Evolutionary conservation across 2,329 filamentous ascomycete species (phyloP).

Genomic region (Pyrenophora seminiperda): DNA sequence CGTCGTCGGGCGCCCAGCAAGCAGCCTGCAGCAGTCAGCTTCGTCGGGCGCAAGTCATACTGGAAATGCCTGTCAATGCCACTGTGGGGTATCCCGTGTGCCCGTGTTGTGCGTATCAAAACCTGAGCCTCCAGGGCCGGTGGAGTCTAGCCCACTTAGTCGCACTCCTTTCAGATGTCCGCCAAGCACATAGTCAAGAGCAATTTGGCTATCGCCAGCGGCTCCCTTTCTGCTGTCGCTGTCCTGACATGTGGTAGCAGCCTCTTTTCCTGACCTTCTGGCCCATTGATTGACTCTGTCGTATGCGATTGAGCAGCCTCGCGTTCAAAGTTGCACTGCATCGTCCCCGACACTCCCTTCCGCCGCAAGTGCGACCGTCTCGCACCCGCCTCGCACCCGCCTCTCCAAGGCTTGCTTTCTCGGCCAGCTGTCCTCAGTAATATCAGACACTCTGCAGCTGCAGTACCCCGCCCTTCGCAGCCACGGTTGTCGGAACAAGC

Average conservation of each 20-base stretch:
- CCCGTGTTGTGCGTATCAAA: not conserved
- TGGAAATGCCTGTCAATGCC: no score
- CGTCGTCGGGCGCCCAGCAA: no score
- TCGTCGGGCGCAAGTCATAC: not conserved
- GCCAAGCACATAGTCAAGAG: slow-evolving; percentile 27
- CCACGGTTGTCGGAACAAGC: slow-evolving; percentile 22
- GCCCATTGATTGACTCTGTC: slow-evolving; percentile 1
- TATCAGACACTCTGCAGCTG: slow-evolving; percentile 25
- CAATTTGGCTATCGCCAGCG: slow-evolving; percentile 28
- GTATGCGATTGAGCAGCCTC: slow-evolving; percentile 15
- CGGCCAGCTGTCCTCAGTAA: slow-evolving; percentile 38
- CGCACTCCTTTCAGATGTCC: slow-evolving; percentile 25
- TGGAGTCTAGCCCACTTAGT: slow-evolving; percentile 6
- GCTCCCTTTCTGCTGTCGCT: slow-evolving; percentile 30
- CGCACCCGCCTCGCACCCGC: slow-evolving; percentile 18
- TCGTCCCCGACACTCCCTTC: slow-evolving; percentile 22
- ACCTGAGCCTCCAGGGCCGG: slow-evolving; percentile 2
- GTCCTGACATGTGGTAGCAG: slow-evolving; percentile 18
- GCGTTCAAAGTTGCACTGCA: slow-evolving; percentile 30
- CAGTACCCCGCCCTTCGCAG: slow-evolving; percentile 22
- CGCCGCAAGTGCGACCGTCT: slow-evolving; percentile 29
- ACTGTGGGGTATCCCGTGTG: not conserved
- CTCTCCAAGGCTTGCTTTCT: slow-evolving; percentile 17
- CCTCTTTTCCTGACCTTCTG: slow-evolving; percentile 12
- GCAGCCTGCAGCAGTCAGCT: no score